phyloP scores from a whole-genome alignment of 169 alveolate genomes.

The Eimeria falciformis region DNA sequence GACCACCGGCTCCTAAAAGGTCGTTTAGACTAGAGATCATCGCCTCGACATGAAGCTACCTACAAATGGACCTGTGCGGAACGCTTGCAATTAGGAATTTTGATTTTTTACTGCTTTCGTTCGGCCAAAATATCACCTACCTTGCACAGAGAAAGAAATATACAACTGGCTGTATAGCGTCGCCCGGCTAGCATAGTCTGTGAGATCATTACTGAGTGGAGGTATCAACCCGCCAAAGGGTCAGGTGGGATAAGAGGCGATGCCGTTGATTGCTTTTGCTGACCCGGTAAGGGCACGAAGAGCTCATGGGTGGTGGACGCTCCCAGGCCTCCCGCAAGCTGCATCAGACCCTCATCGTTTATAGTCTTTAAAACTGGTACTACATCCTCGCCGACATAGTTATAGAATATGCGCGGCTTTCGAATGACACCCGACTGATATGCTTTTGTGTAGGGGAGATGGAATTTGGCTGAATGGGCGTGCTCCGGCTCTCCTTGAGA shows the following conservation, averaged over 20 bases:
- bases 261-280: not conserved
- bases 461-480: not conserved
- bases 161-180: too few relatives aligned
- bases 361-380: not conserved
- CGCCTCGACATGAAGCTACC: too few relatives aligned
- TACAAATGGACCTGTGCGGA: too few relatives aligned
- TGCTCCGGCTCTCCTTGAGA: not conserved
- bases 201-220: too few relatives aligned
- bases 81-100: too few relatives aligned
- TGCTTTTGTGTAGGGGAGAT: not conserved
- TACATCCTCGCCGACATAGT: constrained; percentile 6
- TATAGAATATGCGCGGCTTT: constrained; percentile 29
- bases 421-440: constrained; percentile 40
- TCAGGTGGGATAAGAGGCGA: not conserved
- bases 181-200: too few relatives aligned
- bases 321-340: constrained; percentile 1
- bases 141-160: too few relatives aligned
- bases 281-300: constrained; percentile 24
- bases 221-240: not conserved
- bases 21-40: too few relatives aligned
- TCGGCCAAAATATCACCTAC: too few relatives aligned
- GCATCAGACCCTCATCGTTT: not conserved
- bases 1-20: too few relatives aligned
- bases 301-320: constrained; percentile 15
- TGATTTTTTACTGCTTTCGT: too few relatives aligned